These are phyloP conservation scores for Mycena albidolilacea DNA, from an alignment of 768 basidiomycete species.

Conservation along the genomic window DNA sequence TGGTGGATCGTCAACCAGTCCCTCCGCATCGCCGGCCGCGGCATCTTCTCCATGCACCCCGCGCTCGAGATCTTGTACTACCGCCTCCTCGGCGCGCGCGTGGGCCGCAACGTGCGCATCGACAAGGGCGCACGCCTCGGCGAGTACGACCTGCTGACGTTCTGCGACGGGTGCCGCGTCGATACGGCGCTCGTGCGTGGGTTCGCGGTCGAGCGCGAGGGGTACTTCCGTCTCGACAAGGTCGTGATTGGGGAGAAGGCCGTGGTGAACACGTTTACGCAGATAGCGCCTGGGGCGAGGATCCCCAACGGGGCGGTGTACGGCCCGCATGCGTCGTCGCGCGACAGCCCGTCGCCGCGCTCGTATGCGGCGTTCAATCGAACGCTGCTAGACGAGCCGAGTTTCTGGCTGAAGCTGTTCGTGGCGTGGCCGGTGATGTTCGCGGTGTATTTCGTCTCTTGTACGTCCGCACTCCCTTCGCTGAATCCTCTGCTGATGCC, in stretches of 20 bases:
- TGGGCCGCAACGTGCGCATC: conserved; percentile 58
- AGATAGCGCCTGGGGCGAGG: conserved; percentile 57
- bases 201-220: conserved; percentile 61
- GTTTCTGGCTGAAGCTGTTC: conserved; percentile 50
- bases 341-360: conserved; percentile 54
- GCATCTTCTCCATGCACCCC: conserved; percentile 58
- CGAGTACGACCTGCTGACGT: conserved; percentile 61
- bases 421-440: conserved; percentile 59
- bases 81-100: conserved; percentile 60
- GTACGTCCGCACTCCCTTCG: conserved; percentile 40
- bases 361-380: conserved; percentile 58
- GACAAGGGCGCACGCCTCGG: conserved; percentile 55
- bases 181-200: conserved; percentile 58
- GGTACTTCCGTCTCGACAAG: conserved; percentile 57
- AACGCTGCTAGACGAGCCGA: conserved; percentile 51
- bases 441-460: conserved; percentile 51
- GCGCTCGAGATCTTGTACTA: conserved; percentile 57
- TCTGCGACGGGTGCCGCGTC: conserved; percentile 60
- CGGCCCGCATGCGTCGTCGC: conserved; percentile 63
- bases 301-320: conserved; percentile 56
- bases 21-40: conserved; percentile 53
- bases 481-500: too few relatives aligned
- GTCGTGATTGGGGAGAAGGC: conserved; percentile 56
- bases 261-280: conserved; percentile 61
- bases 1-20: conserved; percentile 38